Percentiles rank a stretch among this genome's conserved stretches.
Evolutionary conservation across 2,329 filamentous ascomycete species (phyloP).

Genomic region (Pseudogymnoascus verrucosus): DNA sequence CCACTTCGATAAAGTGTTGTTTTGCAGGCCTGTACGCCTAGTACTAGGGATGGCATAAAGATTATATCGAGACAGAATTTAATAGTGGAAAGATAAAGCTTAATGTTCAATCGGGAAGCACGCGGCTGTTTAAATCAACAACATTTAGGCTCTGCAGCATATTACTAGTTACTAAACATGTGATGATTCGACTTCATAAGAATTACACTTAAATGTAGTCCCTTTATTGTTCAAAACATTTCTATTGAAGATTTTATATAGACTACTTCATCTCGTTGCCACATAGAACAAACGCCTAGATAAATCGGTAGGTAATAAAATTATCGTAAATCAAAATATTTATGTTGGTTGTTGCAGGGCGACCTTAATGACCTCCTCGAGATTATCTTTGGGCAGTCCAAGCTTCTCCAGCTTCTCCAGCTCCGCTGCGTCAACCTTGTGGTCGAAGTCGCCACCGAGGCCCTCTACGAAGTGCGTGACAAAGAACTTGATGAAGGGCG

Average conservation of each 20-base stretch:
- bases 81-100: too few relatives aligned
- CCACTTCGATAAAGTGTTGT: too few relatives aligned
- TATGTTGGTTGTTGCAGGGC: background rate
- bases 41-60: too few relatives aligned
- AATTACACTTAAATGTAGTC: too few relatives aligned
- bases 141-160: too few relatives aligned
- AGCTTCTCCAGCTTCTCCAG: slow-evolving; percentile 1
- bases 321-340: background rate
- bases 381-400: background rate
- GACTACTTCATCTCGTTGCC: background rate
- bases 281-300: background rate
- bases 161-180: too few relatives aligned
- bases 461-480: slow-evolving; percentile 1
- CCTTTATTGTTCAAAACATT: too few relatives aligned
- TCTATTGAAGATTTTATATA: background rate
- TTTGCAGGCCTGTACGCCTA: too few relatives aligned
- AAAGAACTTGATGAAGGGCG: slow-evolving; percentile 3
- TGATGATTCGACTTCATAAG: too few relatives aligned
- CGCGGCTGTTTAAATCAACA: too few relatives aligned
- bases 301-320: background rate
- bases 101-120: too few relatives aligned
- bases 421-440: slow-evolving; percentile 2
- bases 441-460: background rate
- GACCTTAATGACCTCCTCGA: background rate
- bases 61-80: too few relatives aligned